These are phyloP conservation scores for Melastoma candidum DNA, from an alignment of 441 rosid genomes.

Conservation along the genomic window DNA sequence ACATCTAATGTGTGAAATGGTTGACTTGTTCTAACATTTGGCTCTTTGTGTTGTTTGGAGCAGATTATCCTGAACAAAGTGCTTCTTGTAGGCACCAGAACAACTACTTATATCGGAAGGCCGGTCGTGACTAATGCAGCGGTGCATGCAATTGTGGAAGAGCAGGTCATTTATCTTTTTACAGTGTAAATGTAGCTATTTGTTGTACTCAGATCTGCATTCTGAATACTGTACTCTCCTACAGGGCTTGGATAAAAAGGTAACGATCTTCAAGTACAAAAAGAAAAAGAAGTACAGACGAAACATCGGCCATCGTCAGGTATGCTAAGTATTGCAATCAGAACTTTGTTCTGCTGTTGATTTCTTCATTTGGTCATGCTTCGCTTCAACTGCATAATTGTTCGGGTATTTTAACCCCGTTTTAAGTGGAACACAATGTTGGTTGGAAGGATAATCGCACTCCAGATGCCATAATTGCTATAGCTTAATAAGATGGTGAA, in stretches of 20 bases:
- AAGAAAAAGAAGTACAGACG: constrained; percentile 88
- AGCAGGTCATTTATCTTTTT: constrained; percentile 39
- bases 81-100: constrained; percentile 84
- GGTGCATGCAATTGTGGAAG: constrained; percentile 92
- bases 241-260: constrained; percentile 81
- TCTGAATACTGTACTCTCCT: constrained; percentile 1
- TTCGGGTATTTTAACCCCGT: too few species aligned
- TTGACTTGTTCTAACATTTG: background rate
- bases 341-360: background rate
- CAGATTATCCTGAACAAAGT: constrained; percentile 81
- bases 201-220: background rate
- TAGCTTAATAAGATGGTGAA: too few species aligned
- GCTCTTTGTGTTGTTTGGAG: constrained; percentile 14
- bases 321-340: constrained; percentile 10
- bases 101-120: constrained; percentile 71
- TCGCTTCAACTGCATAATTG: too few species aligned
- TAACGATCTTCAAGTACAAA: constrained; percentile 84
- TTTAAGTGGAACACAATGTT: too few species aligned
- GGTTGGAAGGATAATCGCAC: too few species aligned
- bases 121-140: constrained; percentile 89
- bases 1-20: too few species aligned
- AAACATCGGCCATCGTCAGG: constrained; percentile 96
- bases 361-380: too few species aligned
- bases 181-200: background rate
- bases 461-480: too few species aligned